phyloP scores from a whole-genome alignment of 208 protist genomes.

The Blechomonas ayalai region DNA sequence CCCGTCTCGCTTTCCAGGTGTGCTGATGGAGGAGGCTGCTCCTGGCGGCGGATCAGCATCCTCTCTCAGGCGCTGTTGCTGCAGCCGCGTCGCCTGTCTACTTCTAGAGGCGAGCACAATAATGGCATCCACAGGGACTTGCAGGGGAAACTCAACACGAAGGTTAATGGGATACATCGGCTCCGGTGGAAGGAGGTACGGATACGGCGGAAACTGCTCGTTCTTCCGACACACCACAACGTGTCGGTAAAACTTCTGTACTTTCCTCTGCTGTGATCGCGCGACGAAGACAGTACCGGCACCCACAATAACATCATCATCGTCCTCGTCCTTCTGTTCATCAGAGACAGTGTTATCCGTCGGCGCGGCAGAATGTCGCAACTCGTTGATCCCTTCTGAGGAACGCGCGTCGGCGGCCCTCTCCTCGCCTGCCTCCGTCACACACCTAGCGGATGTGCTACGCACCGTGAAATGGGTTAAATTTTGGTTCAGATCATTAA shows the following conservation, averaged over 20 bases:
- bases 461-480: neutral
- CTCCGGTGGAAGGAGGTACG: constrained; percentile 70
- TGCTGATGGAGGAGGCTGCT: constrained; percentile 1
- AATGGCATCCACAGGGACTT: too few species aligned
- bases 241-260: constrained; percentile 58
- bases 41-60: constrained; percentile 3
- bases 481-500: constrained; percentile 32
- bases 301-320: constrained; percentile 23
- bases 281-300: constrained; percentile 59
- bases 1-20: too few species aligned
- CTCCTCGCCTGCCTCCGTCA: constrained; percentile 3
- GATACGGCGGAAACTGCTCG: constrained; percentile 53
- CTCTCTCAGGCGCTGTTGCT: neutral
- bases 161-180: constrained; percentile 58
- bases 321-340: constrained; percentile 2
- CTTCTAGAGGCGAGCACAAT: neutral
- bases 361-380: neutral
- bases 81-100: neutral
- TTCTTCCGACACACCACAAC: constrained; percentile 30
- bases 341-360: neutral
- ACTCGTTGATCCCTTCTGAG: too few species aligned
- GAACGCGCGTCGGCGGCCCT: neutral
- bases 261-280: constrained; percentile 34
- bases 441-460: neutral
- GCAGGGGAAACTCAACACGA: constrained; percentile 46